phyloP scores from a whole-genome alignment of 2,329 filamentous ascomycete species.

The Seiridium cupressi region DNA sequence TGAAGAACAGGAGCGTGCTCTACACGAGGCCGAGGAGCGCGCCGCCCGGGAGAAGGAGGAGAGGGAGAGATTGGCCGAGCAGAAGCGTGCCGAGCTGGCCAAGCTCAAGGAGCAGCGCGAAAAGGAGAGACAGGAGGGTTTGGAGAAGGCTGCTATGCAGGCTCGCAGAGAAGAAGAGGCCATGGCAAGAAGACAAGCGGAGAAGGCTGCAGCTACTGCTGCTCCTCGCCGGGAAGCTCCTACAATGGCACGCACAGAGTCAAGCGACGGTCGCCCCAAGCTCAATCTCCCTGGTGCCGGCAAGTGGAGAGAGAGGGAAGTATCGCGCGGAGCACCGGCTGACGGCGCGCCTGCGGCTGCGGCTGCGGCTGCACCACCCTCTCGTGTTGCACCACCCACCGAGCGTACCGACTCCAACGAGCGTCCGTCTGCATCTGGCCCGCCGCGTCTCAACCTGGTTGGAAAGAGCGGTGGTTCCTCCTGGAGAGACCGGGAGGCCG shows the following conservation, averaged over 20 bases:
- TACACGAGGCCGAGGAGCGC: constrained; percentile 84
- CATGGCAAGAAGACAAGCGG: constrained; percentile 68
- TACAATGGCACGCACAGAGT: constrained; percentile 33
- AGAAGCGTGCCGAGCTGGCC: constrained; percentile 69
- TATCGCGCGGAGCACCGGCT: constrained; percentile 24
- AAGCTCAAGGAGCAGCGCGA: constrained; percentile 66
- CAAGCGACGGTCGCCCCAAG: constrained; percentile 17
- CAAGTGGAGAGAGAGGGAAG: constrained; percentile 43
- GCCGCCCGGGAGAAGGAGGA: constrained; percentile 81
- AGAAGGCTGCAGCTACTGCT: constrained; percentile 52
- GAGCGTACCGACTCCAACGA: constrained; percentile 27
- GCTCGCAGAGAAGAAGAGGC: constrained; percentile 86
- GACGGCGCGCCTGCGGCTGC: constrained; percentile 31
- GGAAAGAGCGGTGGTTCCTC: constrained; percentile 42
- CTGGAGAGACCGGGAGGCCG: constrained; percentile 61
- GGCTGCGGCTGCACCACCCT: constrained; percentile 28
- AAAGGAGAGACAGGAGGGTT: constrained; percentile 64
- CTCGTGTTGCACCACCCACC: constrained; percentile 22
- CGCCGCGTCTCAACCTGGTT: constrained; percentile 55
- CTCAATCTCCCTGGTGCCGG: constrained; percentile 31
- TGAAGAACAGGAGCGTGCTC: constrained; percentile 77
- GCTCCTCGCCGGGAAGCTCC: constrained; percentile 37
- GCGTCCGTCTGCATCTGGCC: constrained; percentile 38
- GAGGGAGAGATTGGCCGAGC: constrained; percentile 75
- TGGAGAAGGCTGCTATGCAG: constrained; percentile 67